Evolutionary conservation across 495 filamentous ascomycete species (phyloP), one percentile per base, ranked within the genome.

Genomic region (Neurospora sp.): DNA sequence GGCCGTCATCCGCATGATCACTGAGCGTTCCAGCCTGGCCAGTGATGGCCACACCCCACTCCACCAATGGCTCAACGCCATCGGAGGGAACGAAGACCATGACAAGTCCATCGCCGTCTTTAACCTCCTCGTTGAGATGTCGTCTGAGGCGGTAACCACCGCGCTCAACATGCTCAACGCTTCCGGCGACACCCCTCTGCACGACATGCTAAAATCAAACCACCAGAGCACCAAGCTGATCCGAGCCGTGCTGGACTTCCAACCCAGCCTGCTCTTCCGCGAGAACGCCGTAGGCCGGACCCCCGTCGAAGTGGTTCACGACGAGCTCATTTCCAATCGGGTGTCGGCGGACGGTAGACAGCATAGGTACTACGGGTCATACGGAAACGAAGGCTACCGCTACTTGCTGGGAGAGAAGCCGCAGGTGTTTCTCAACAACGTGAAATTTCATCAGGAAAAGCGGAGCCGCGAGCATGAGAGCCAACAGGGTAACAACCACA

Each of bases 201-300:
- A 94, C 73, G 78, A 79, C 3, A 85, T 86, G 1, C 82, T 92
- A 31, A 65, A 14, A 0, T 35, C 53, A 35, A 35, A 35, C 3
- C 53, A 35, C 53, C 16, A 14, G 12, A 65, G 7, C 53, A 82
- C 84, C 53, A 72, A 74, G 27, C 73, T 88, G 0, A 78, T 87
- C 14, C 80, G 82, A 7, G 69, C 82, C 8, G 81, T 93, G 44
- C 76, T 93, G 17, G 81, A 86, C 14, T 82, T 83, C 40, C 84
- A 87, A 16, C 87, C 89, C 1, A 83, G 83, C 42, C 82, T 93
- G 0, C 78, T 93, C 0, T 84, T 86, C 75, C 85, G 87, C 42
- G 92, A 94, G 75, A 93, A 92, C 75, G 85, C 90, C 0, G 90
- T 89, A 0, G 92, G 91, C 12, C 85, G 84, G 12, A 94, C 91